Evolutionary conservation across 768 basidiomycete genomes (phyloP), one percentile per base, ranked within the genome.

Genomic region (Suillus cothurnatus): DNA sequence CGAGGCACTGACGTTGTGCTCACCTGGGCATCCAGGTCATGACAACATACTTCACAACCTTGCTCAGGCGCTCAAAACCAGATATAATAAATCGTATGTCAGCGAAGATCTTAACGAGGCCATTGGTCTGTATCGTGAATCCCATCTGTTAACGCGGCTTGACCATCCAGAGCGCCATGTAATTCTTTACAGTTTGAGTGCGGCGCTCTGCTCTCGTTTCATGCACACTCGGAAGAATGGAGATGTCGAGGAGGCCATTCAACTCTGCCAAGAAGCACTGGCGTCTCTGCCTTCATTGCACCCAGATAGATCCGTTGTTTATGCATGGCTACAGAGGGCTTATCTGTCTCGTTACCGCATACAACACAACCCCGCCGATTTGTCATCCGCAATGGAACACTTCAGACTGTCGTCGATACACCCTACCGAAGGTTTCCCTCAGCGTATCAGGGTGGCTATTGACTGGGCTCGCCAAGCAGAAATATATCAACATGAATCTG

Each of bases 291-390:
- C 43, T 45, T 45, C 43, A 45, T 21, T 45, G 21, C 43, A 45
- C 21, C 43, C 43, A 45, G 43, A 4, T 4, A 45, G 43, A 9
- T n/a, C 1, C 6, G 0, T 2, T 2, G 4, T 1, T 8, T 21
- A 45, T 9, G 0, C 4, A 0, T 19, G 8, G 21, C 21, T 45
- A 7, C 19, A n/a, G 21, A 2, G 1, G 4, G 73, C 74, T 23
- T 57, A 73, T 53, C 61, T 76, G 21, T 72, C 71, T 56, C 74
- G 74, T 32, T 74, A 69, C 67, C 72, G 70, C 45, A 4, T 70
- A 9, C 60, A 64, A 56, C 64, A 61, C 11, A 39, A 67, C 23
- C 56, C 34, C 21, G 56, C 64, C 4, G 74, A 75, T 56, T 62
- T 75, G 8, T 45, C 43, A 7, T 3, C 4, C 0, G 43, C 26